Base-by-base conservation (phyloP, 2,329 filamentous ascomycete species). In the Lasiodiplodia sp. region DNA sequence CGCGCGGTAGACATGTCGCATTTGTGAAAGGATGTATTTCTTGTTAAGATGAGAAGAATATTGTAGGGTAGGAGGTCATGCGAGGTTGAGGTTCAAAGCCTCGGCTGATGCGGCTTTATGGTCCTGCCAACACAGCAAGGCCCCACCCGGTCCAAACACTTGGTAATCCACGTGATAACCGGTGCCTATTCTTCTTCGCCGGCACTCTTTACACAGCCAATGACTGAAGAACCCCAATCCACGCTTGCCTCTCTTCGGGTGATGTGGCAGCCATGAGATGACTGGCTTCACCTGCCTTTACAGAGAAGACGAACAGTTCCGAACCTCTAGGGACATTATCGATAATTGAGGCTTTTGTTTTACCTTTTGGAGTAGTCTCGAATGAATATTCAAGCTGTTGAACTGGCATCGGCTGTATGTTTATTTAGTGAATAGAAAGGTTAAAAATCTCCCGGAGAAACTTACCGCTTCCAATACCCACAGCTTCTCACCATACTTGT, bases 301-400 rank as follows among this genome's bases (percentile, higher is more conserved):
- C 52, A 44, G 69, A 70, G 18, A 76, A 72, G 2, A 70, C 65
- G 37, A 76, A 76, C 31, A 76, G 28, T 11, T 72, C 44, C 6
- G 72, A 73, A 11, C 73, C 74, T 14, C 74, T 64, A 14, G 75
- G 72, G 12, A 76, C 73, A 4, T 76, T 72, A 58, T 78, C 75
- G 16, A 75, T 71, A 64, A 76, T 73, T 0, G 74, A 74, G 12
- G 73, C 69, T 44, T 74, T 76, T 25, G 73, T 69, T 34, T 70
- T 73, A 10, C 73, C 71, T 18, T 73, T 65, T 18, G 70, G 49
- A 18, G 70, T 68, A 49, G 64, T 57, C 2, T 73, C 71, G 18
- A 73, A 62, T 1, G 38, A 60, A 1, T 73, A 52, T 2, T 72
- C 68, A 7, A 75, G 68, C 31, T 75, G 68, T 4, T 23, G n/a